These are phyloP conservation scores for Debaryomyces psychrophilus DNA, from an alignment of 1,139 yeast species.

Conservation along the genomic window DNA sequence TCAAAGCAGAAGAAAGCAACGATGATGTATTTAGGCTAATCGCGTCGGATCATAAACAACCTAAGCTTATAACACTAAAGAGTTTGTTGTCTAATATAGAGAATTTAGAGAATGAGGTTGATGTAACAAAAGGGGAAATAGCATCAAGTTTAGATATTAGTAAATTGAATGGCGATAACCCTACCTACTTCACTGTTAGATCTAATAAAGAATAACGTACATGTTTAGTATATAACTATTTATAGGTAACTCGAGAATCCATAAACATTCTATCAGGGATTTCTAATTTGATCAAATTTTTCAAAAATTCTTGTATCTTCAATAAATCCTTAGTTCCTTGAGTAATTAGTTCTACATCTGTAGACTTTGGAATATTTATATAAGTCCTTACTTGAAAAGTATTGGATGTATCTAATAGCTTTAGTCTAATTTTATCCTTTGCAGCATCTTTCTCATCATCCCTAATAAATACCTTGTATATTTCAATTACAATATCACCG, in stretches of 20 bases:
- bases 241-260: slow-evolving; percentile 64
- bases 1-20: slow-evolving; percentile 21
- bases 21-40: slow-evolving; percentile 38
- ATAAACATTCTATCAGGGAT: slow-evolving; percentile 79
- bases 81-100: slow-evolving; percentile 26
- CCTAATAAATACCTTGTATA: slow-evolving; percentile 53
- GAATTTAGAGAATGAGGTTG: slow-evolving; percentile 21
- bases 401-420: slow-evolving; percentile 56
- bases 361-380: slow-evolving; percentile 68
- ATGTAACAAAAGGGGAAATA: slow-evolving; percentile 33
- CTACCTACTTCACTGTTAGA: slow-evolving; percentile 16
- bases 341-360: slow-evolving; percentile 74
- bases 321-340: slow-evolving; percentile 66
- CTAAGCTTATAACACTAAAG: slow-evolving; percentile 27
- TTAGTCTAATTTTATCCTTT: slow-evolving; percentile 35
- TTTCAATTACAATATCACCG: slow-evolving; percentile 64
- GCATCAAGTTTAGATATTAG: slow-evolving; percentile 14
- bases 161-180: slow-evolving; percentile 10
- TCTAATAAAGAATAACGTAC: slow-evolving; percentile 7
- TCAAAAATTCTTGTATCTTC: slow-evolving; percentile 62
- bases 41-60: slow-evolving; percentile 35
- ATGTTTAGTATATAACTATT: slow-evolving; percentile 9
- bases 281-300: slow-evolving; percentile 65
- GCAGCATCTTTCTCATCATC: slow-evolving; percentile 35
- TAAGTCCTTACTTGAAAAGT: slow-evolving; percentile 67